Base-by-base conservation (phyloP, 495 filamentous ascomycete species). In the Lasiosphaeriaceae sp. region DNA sequence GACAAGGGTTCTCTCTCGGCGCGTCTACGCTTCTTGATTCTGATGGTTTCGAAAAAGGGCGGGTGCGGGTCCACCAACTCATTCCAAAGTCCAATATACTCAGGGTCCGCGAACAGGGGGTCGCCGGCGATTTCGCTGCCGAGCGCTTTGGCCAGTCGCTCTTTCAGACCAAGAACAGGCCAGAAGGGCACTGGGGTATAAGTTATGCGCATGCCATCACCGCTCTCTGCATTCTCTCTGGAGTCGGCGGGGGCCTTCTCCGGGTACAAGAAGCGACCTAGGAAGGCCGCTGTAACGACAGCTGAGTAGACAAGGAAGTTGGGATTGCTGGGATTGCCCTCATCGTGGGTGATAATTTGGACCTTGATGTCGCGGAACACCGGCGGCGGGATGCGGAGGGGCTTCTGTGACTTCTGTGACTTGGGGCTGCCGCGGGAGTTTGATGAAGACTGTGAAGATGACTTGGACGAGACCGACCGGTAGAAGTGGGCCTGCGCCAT, bases 401-500 rank as follows among this genome's bases (percentile, higher is more conserved):
- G 35, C 45, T 47, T 59, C n/a, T n/a, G n/a, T n/a, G n/a, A n/a
- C n/a, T n/a, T n/a, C n/a, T n/a, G n/a, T n/a, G n/a, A n/a, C n/a
- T n/a, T n/a, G n/a, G 41, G 19, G 22, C 55, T 61, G n/a, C 47
- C 51, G 24, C 57, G 55, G 3, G 68, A 60, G 16, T 20, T 11
- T 31, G 58, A 46, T 6, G 49, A 70, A 51, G 21, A 54, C 50
- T 47, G 54, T 1, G 62, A 62, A 3, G 61, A 61, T 2, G 53
- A 48, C 3, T 43, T 50, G 2, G 47, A 60, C 41, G 34, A 58
- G 7, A 50, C 22, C 2, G 60, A 54, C 6, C 29, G 55, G 57
- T 80, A 78, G 35, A 71, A 73, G 23, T 71, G 70, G 2, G 73
- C 62, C 52, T 80, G 77, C 9, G 76, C 76, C 73, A 80, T 75